These are phyloP conservation scores for Ramaria rubella DNA, from an alignment of 768 basidiomycete species.

Conservation along the genomic window DNA sequence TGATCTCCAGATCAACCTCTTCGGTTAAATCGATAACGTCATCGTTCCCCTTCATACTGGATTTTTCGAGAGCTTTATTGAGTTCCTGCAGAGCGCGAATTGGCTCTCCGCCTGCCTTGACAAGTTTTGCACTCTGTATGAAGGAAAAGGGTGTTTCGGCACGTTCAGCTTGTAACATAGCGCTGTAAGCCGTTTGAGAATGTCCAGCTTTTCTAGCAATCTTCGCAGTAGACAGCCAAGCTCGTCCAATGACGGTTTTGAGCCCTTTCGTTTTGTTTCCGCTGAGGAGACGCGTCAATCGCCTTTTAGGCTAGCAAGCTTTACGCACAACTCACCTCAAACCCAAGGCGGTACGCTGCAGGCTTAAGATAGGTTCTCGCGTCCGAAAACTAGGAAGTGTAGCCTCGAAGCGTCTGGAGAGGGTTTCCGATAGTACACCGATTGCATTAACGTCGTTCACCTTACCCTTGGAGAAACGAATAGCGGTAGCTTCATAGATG, in stretches of 20 bases:
- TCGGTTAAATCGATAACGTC: constrained; percentile 53
- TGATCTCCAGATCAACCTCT: constrained; percentile 41
- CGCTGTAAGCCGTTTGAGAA: constrained; percentile 94
- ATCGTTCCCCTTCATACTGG: constrained; percentile 11
- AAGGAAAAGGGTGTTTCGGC: constrained; percentile 67
- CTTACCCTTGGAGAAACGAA: background rate
- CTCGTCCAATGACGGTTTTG: constrained; percentile 62
- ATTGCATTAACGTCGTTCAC: constrained; percentile 28
- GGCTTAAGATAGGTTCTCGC: constrained; percentile 83
- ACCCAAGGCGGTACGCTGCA: constrained; percentile 79
- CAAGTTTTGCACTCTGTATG: constrained; percentile 84
- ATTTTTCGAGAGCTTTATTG: constrained; percentile 49
- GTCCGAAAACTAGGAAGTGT: constrained; percentile 84
- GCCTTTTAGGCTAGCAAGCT: background rate
- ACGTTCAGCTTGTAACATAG: constrained; percentile 83
- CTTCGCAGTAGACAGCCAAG: constrained; percentile 93
- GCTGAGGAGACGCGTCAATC: constrained; percentile 4
- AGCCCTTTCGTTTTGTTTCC: constrained; percentile 27
- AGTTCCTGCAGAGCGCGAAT: constrained; percentile 83
- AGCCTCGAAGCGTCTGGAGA: constrained; percentile 62
- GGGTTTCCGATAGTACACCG: constrained; percentile 39
- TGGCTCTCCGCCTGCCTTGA: constrained; percentile 71
- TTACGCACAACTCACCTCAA: constrained; percentile 45
- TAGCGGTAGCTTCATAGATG: constrained; percentile 32
- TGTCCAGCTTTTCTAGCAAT: constrained; percentile 94